Evolutionary conservation across 2,329 filamentous ascomycete genomes (phyloP).

Genomic region (Botryotinia calthae): DNA sequence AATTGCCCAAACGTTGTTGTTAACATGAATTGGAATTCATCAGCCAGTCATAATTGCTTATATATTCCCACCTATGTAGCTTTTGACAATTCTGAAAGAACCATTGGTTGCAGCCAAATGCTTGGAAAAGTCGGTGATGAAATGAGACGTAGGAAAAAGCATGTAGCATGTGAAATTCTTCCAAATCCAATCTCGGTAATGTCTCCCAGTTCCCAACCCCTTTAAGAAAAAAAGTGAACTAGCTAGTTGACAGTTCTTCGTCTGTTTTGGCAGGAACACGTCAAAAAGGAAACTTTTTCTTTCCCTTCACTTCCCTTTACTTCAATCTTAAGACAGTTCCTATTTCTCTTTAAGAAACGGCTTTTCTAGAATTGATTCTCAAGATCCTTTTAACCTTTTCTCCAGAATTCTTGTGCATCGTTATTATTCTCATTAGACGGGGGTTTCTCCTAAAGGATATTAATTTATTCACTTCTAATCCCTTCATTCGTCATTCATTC

Average conservation of each 20-base stretch:
- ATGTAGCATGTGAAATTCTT: conserved; percentile 4
- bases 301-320: conserved; percentile 5
- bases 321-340: not conserved
- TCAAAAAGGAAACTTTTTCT: conserved; percentile 17
- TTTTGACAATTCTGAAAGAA: not conserved
- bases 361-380: not conserved
- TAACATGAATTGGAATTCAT: not conserved
- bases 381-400: not conserved
- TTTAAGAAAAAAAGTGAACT: conserved; percentile 14
- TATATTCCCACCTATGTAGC: not conserved
- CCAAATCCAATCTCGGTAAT: conserved; percentile 20
- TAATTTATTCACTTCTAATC: conserved; percentile 8
- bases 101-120: conserved; percentile 3
- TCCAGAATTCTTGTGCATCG: not conserved
- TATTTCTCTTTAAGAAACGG: not conserved
- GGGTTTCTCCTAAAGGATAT: conserved; percentile 8
- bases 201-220: conserved; percentile 11
- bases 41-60: not conserved
- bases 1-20: not conserved
- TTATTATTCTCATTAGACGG: not conserved
- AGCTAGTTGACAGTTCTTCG: not conserved
- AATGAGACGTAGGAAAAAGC: not conserved
- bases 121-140: conserved; percentile 16
- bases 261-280: conserved; percentile 6
- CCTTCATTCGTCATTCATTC: conserved; percentile 16